phyloP scores from a whole-genome alignment of 1,284 basidiomycete genomes.

The Irpex sp. region DNA sequence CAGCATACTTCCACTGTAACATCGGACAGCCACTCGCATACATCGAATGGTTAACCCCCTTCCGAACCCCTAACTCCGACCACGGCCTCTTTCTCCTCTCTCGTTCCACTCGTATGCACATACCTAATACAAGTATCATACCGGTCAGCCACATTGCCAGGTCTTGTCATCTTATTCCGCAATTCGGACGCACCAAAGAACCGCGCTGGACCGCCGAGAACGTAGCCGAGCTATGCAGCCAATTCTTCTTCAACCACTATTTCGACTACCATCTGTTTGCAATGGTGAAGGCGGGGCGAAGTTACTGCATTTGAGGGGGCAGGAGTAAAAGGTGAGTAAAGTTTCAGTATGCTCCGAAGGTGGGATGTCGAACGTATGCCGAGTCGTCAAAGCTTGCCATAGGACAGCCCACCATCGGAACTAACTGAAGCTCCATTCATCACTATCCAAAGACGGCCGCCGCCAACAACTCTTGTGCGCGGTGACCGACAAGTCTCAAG shows the following conservation, averaged over 20 bases:
- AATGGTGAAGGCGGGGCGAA: not conserved
- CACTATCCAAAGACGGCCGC: too few relatives aligned
- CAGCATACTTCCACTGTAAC: not conserved
- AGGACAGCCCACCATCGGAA: too few relatives aligned
- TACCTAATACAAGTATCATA: not conserved
- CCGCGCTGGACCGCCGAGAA: not conserved
- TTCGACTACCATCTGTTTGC: not conserved
- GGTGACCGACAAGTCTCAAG: too few relatives aligned
- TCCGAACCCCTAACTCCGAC: not conserved
- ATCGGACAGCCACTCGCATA: not conserved
- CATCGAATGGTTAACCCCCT: conserved; percentile 5
- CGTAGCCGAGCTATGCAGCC: not conserved
- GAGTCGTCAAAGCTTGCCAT: too few relatives aligned
- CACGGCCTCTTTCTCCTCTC: not conserved
- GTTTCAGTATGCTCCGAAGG: too few relatives aligned
- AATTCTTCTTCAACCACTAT: not conserved
- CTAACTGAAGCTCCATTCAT: too few relatives aligned
- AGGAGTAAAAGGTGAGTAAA: too few relatives aligned
- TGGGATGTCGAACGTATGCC: too few relatives aligned
- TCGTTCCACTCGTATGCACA: not conserved
- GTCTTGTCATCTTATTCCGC: not conserved
- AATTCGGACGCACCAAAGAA: not conserved
- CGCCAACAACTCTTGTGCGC: too few relatives aligned
- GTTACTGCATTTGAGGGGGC: not conserved
- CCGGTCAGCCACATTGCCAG: not conserved